Evolutionary conservation across 306 rosid species (phyloP).

Genomic region (Albizia julibrissin): DNA sequence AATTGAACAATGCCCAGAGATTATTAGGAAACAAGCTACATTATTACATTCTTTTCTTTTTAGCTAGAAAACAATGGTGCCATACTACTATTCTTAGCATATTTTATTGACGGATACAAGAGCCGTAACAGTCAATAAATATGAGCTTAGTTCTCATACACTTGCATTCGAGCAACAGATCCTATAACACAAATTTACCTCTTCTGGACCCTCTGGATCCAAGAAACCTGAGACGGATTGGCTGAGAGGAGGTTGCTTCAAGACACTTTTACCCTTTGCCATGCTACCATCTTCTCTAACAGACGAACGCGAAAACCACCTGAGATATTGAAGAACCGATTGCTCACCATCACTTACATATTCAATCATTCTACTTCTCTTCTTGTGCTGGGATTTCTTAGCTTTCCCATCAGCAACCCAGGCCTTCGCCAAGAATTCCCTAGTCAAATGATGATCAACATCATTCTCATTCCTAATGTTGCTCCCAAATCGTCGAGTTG

Average conservation of each 20-base stretch:
- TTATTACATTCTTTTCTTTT: not conserved
- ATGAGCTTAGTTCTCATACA: not conserved
- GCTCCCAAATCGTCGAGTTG: slow-evolving; percentile 50
- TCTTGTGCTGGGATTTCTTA: slow-evolving; percentile 27
- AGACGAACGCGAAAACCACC: slow-evolving; percentile 43
- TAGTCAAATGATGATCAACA: slow-evolving; percentile 41
- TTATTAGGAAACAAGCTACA: not conserved
- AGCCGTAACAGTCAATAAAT: not conserved
- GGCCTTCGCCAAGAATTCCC: slow-evolving; percentile 60
- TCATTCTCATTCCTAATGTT: slow-evolving; percentile 19
- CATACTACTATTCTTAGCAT: not conserved
- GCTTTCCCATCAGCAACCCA: slow-evolving; percentile 65
- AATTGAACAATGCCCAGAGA: not conserved
- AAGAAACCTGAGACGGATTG: slow-evolving; percentile 59
- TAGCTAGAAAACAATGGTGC: not conserved
- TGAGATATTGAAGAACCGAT: slow-evolving; percentile 15
- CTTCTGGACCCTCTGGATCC: slow-evolving; percentile 62
- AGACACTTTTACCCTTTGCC: slow-evolving; percentile 1
- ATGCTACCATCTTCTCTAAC: slow-evolving; percentile 32
- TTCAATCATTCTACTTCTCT: slow-evolving; percentile 24
- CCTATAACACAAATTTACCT: slow-evolving; percentile 42
- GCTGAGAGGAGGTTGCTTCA: slow-evolving; percentile 76
- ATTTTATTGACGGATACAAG: not conserved
- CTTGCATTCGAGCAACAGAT: not conserved
- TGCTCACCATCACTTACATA: slow-evolving; percentile 25